Conservation (phyloP, 2,329 filamentous ascomycete genomes). For the Neospermospora avenae region DNA sequence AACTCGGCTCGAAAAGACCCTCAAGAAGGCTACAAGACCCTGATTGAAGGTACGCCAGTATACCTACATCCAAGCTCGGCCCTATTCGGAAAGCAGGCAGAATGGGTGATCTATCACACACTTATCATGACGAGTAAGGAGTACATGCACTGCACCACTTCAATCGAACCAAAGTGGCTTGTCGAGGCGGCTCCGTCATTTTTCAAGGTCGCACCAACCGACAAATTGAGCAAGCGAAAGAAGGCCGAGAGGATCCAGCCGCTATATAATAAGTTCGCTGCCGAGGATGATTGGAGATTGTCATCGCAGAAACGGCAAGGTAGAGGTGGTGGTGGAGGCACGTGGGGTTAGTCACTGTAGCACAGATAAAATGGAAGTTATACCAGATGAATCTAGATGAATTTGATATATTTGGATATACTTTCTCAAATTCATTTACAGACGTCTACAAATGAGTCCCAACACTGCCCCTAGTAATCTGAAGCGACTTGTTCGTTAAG, state of each 20-base stretch:
- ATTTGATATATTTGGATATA: background rate
- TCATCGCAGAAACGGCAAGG: conserved; percentile 84
- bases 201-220: conserved; percentile 92
- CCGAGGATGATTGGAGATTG: conserved; percentile 92
- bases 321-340: conserved; percentile 82
- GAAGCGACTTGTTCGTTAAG: conserved; percentile 13
- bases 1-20: conserved; percentile 94
- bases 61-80: conserved; percentile 91
- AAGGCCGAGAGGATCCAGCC: conserved; percentile 94
- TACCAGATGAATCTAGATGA: background rate
- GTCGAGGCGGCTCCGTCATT: conserved; percentile 98
- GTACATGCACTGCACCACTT: conserved; percentile 94
- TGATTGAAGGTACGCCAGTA: conserved; percentile 91
- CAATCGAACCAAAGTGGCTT: conserved; percentile 90
- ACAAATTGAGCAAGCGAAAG: conserved; percentile 85
- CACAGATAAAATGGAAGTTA: background rate
- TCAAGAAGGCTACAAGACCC: conserved; percentile 94
- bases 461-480: background rate
- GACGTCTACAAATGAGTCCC: background rate
- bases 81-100: conserved; percentile 90
- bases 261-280: conserved; percentile 86
- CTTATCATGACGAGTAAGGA: conserved; percentile 93
- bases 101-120: conserved; percentile 93
- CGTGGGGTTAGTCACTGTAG: conserved; percentile 68
- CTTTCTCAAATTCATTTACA: background rate